Percentiles rank a stretch among this genome's conserved stretches.
Conservation (phyloP, 2,329 filamentous ascomycete genomes). For the Ophiocordyceps australis region DNA sequence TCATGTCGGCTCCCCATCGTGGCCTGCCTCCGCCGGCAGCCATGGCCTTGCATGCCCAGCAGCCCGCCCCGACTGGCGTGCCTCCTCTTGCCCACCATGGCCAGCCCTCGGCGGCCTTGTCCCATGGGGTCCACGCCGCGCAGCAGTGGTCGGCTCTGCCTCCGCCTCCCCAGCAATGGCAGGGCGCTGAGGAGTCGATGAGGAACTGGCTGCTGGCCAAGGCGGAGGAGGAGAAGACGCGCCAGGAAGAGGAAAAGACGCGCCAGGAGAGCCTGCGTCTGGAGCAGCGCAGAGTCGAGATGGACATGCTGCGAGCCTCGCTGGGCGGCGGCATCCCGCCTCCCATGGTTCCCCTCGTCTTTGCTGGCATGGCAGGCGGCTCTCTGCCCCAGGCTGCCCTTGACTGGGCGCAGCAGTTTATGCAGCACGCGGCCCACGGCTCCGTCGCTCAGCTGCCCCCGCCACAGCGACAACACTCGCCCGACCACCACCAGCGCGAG, state of each 20-base stretch:
- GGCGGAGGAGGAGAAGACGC: constrained; percentile 54
- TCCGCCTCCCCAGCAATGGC: constrained; percentile 46
- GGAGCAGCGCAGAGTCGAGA: constrained; percentile 56
- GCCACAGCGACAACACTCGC: constrained; percentile 29
- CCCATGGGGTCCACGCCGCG: too few relatives aligned
- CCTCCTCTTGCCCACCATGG: constrained; percentile 9
- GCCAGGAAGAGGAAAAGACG: constrained; percentile 57
- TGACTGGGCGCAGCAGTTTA: constrained; percentile 52
- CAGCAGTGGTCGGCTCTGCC: constrained; percentile 40
- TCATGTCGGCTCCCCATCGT: constrained; percentile 53
- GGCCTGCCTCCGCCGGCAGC: constrained; percentile 50
- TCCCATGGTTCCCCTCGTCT: constrained; percentile 56
- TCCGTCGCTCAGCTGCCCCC: constrained; percentile 32
- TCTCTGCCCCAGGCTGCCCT: constrained; percentile 39
- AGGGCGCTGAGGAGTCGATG: constrained; percentile 52
- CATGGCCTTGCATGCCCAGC: constrained; percentile 38
- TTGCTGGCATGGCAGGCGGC: constrained; percentile 49
- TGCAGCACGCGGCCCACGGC: constrained; percentile 27
- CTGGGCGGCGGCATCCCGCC: constrained; percentile 54
- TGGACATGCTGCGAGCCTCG: constrained; percentile 53
- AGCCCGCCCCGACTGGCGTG: constrained; percentile 12
- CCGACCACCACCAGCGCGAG: constrained; percentile 32
- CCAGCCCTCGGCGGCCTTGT: constrained; percentile 11
- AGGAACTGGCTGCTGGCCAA: constrained; percentile 53
- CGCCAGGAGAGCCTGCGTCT: constrained; percentile 45